Conservation (phyloP, 208 protist species). For the Histomonas meleagridis region DNA sequence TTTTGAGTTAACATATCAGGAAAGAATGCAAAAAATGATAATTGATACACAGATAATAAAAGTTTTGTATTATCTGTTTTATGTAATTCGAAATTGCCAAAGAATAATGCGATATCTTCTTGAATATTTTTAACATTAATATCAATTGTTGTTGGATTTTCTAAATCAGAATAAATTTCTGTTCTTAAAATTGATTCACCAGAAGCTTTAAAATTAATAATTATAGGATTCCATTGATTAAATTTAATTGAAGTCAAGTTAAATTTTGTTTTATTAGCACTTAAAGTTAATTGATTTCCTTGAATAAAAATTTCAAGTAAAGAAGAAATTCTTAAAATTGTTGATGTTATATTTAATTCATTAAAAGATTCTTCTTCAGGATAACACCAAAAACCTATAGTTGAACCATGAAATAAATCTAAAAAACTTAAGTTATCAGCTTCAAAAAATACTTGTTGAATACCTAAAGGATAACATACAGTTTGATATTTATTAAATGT, state of each 20-base stretch:
- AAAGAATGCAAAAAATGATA: neutral
- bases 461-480: neutral
- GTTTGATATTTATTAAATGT: neutral
- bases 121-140: neutral
- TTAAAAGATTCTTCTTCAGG: neutral
- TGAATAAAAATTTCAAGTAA: neutral
- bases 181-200: neutral
- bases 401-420: neutral
- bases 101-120: neutral
- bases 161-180: no score
- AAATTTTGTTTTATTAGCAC: neutral
- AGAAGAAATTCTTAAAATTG: neutral
- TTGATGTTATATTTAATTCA: neutral
- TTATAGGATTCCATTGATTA: neutral
- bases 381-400: neutral
- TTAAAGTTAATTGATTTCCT: neutral
- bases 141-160: neutral
- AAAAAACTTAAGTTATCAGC: neutral
- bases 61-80: neutral
- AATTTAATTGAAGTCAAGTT: neutral
- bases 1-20: neutral
- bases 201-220: neutral
- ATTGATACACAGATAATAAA: neutral
- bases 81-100: neutral
- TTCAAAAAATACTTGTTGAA: neutral